phyloP scores from a whole-genome alignment of 1,139 yeast species.

The Pneumocystis sp. region DNA sequence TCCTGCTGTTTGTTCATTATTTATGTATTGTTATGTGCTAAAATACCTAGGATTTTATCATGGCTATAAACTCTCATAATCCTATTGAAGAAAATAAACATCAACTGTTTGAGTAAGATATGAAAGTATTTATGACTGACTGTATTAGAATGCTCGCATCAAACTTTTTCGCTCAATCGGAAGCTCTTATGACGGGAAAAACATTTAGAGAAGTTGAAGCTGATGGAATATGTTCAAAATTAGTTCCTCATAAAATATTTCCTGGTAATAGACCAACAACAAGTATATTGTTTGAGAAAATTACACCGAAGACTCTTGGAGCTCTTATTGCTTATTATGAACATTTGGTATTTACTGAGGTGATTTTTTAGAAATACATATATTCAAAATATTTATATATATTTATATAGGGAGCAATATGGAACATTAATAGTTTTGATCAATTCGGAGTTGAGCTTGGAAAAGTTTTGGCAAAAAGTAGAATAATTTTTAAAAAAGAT shows the following conservation, averaged over 20 bases:
- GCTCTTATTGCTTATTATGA: constrained; percentile 94
- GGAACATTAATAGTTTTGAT: constrained; percentile 98
- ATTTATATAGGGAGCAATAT: constrained; percentile 54
- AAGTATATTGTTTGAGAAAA: constrained; percentile 83
- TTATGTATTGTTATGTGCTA: not conserved
- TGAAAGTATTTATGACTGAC: not conserved
- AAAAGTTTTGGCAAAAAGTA: constrained; percentile 82
- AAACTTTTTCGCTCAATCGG: constrained; percentile 95
- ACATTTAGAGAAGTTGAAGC: constrained; percentile 65
- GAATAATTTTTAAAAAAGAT: not conserved
- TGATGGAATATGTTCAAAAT: constrained; percentile 65
- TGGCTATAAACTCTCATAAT: constrained; percentile 96
- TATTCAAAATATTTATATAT: not conserved
- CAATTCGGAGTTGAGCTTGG: constrained; percentile 99
- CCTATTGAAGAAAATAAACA: constrained; percentile 88
- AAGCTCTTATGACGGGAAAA: constrained; percentile 95
- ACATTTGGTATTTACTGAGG: constrained; percentile 85
- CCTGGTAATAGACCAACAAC: constrained; percentile 98
- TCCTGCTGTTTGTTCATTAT: constrained; percentile 43
- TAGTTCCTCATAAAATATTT: constrained; percentile 91
- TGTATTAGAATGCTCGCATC: constrained; percentile 69
- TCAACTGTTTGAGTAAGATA: constrained; percentile 33
- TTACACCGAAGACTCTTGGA: constrained; percentile 92
- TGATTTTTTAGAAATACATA: not conserved
- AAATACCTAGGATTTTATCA: constrained; percentile 42